A percentile compares a stretch with the other conserved stretches of the same genome.
These are phyloP conservation scores for Pseudohalonectria lignicola DNA, from an alignment of 2,329 filamentous ascomycete species.

Conservation along the genomic window DNA sequence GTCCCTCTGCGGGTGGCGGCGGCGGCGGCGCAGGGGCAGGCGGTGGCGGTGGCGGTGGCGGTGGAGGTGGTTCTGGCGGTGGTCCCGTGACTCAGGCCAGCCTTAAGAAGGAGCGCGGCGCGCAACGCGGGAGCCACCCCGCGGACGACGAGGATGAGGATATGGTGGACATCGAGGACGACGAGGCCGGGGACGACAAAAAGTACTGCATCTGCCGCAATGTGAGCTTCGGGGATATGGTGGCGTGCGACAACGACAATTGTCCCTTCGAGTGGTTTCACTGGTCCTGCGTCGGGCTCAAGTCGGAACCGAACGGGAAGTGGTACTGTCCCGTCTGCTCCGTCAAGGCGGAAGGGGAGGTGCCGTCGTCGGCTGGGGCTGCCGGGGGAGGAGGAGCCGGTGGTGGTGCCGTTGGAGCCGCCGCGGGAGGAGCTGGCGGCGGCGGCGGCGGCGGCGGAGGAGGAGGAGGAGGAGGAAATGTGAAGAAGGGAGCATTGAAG, in stretches of 20 bases:
- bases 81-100: not conserved
- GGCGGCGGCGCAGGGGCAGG: slow-evolving; percentile 9
- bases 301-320: slow-evolving; percentile 54
- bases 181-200: slow-evolving; percentile 65
- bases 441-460: too few relatives aligned
- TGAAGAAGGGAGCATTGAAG: slow-evolving; percentile 28
- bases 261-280: slow-evolving; percentile 85
- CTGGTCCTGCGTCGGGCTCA: slow-evolving; percentile 62
- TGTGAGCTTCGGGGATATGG: slow-evolving; percentile 80
- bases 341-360: too few relatives aligned
- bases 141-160: slow-evolving; percentile 38
- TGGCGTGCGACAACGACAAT: slow-evolving; percentile 74
- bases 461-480: too few relatives aligned
- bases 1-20: slow-evolving; percentile 11
- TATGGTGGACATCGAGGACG: slow-evolving; percentile 45
- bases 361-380: too few relatives aligned
- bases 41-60: slow-evolving; percentile 2
- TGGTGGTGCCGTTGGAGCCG: too few relatives aligned
- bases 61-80: not conserved
- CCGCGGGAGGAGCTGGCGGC: too few relatives aligned
- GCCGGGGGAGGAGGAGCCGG: too few relatives aligned
- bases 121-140: too few relatives aligned
- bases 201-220: slow-evolving; percentile 79
- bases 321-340: slow-evolving; percentile 58
- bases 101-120: slow-evolving; percentile 4